Evolutionary conservation across 2,329 filamentous ascomycete genomes (phyloP).

Genomic region (Didymella lethalis): DNA sequence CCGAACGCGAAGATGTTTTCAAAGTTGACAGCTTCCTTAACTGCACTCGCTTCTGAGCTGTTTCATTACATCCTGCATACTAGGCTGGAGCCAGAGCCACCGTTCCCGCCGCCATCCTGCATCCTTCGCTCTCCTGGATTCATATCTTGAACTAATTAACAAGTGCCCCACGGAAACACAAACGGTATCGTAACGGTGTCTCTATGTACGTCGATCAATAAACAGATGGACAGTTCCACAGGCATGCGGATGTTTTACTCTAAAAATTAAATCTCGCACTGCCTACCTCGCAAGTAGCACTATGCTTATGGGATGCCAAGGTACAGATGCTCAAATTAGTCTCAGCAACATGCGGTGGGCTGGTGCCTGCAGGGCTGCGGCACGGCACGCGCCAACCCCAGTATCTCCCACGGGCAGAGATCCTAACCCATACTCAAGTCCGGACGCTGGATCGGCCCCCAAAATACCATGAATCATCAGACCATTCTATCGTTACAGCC

Average conservation of each 20-base stretch:
- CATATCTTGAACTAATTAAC: background rate
- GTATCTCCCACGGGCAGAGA: background rate
- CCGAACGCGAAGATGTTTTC: background rate
- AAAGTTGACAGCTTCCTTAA: background rate
- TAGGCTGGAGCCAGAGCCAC: background rate
- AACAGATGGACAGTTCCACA: background rate
- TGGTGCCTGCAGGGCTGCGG: background rate
- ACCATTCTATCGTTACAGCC: slow-evolving; percentile 1
- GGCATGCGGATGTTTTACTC: background rate
- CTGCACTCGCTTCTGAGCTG: background rate
- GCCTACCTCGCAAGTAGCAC: background rate
- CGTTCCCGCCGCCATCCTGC: background rate
- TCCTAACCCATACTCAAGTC: background rate
- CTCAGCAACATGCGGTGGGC: background rate
- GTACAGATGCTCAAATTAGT: background rate
- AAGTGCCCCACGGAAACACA: background rate
- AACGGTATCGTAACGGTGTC: background rate
- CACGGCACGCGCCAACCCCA: background rate
- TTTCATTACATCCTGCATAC: background rate
- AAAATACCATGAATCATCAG: background rate
- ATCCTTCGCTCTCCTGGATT: slow-evolving; percentile 2
- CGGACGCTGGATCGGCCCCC: background rate
- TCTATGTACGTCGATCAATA: background rate
- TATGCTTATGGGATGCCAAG: background rate
- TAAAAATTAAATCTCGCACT: background rate